Conservation (phyloP, 148 eudicot species). For the Nepenthes gracilis region DNA sequence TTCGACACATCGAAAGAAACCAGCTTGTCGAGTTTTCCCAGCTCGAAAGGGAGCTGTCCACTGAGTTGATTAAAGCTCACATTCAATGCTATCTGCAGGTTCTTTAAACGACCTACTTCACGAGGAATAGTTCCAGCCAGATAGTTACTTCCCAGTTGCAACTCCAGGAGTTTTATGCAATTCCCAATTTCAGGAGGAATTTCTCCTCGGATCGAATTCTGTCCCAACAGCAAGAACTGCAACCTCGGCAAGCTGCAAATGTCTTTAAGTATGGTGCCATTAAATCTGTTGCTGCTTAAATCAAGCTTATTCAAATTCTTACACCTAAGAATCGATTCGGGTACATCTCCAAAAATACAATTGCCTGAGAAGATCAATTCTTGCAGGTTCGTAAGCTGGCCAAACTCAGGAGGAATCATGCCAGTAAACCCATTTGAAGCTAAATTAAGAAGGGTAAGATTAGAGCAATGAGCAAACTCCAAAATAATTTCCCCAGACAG, state of each 20-base stretch:
- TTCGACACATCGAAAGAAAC: conserved; percentile 57
- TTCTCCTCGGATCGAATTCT: conserved; percentile 20
- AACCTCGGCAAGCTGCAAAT: conserved; percentile 20
- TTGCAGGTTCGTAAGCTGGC: conserved; percentile 62
- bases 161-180: conserved; percentile 65
- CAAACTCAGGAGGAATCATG: conserved; percentile 61
- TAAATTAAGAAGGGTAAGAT: conserved; percentile 72
- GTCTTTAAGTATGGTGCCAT: conserved; percentile 20
- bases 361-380: conserved; percentile 78
- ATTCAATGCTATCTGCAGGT: conserved; percentile 78
- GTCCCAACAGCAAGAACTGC: conserved; percentile 26
- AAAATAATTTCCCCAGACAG: conserved; percentile 27
- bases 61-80: conserved; percentile 63
- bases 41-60: conserved; percentile 56
- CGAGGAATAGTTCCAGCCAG: conserved; percentile 64
- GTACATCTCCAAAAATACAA: conserved; percentile 65
- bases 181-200: conserved; percentile 22
- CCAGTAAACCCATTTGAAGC: conserved; percentile 86
- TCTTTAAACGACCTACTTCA: conserved; percentile 45
- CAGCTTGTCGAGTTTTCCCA: conserved; percentile 68
- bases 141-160: conserved; percentile 84
- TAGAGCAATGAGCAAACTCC: conserved; percentile 52
- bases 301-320: conserved; percentile 86
- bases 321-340: conserved; percentile 43
- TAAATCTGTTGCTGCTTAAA: conserved; percentile 40